Base-by-base conservation (phyloP, 2,329 filamentous ascomycete genomes). In the Paraconiothyrium brasiliense region DNA sequence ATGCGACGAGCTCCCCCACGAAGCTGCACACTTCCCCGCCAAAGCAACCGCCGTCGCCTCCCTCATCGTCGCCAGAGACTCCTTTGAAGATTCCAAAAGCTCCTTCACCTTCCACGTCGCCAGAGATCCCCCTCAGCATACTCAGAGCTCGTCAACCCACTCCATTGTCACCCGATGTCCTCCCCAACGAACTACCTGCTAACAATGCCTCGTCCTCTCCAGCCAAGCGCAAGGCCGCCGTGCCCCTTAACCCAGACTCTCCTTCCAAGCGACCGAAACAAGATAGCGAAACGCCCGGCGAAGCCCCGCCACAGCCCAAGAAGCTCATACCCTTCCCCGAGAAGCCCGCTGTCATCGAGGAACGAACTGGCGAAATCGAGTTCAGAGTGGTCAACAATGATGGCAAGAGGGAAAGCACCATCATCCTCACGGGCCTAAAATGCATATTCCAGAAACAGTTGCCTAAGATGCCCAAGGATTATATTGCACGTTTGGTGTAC, bases 371-470 rank as follows among this genome's bases (percentile, higher is more conserved):
- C 74, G 92, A 97, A 67, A 98, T 99, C 70, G 93, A 98, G 78
- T 98, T 98, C 78, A 90, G 94, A 51, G 95, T 98, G 7, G 95
- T 99, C 72, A 98, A 98, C 84, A 99, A 99, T 76, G 95, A 99
- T 75, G 91, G 92, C 71, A 86, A 89, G 41, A 87, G 91, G 67
- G 93, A 97, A 73, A 96, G 92, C 75, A 89, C 94, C 68, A 96
- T 98, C 74, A 96, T 99, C 70, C 85, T 99, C 61, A 97, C 94
- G 0, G 95, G 95, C 14, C 84, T 99, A 58, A 99, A 98, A 78
- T 97, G 94, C 76, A 96, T 99, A 67, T 98, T 99, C 73, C 95
- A 99, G 78, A 98, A 98, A 72, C 95, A 99, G 76, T 85, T 99
- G 6, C 95, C 95, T 0, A 98, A 98, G 80, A 99, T 99, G 95